A percentile compares a stretch with the other conserved stretches of the same genome.
phyloP scores from a whole-genome alignment of 2,329 filamentous ascomycete species.

The Monilinia aucupariae region DNA sequence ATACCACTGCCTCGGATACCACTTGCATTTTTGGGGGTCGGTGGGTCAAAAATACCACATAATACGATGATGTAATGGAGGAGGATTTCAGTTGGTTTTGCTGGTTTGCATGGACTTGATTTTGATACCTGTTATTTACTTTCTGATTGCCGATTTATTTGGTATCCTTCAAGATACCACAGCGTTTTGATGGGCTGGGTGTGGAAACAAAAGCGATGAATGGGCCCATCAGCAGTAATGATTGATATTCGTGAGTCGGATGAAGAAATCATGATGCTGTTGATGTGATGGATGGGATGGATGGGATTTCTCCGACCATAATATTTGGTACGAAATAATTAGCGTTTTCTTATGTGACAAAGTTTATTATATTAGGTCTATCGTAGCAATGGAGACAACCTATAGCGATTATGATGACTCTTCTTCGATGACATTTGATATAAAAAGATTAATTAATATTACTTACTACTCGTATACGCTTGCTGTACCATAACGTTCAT shows the following conservation, averaged over 20 bases:
- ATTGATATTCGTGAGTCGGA: background rate
- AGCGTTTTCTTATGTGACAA: background rate
- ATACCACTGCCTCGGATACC: slow-evolving; percentile 20
- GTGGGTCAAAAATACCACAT: background rate
- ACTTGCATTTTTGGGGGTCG: slow-evolving; percentile 13
- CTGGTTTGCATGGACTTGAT: background rate
- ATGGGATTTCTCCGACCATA: background rate
- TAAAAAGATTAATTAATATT: too few relatives aligned
- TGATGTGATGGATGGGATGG: slow-evolving; percentile 5
- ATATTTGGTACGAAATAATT: background rate
- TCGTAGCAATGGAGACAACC: background rate
- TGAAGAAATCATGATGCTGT: slow-evolving; percentile 7
- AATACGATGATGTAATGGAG: slow-evolving; percentile 2
- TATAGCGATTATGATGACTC: background rate
- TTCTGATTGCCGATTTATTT: slow-evolving; percentile 6
- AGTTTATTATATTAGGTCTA: background rate
- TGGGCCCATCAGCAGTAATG: background rate
- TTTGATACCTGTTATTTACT: slow-evolving; percentile 8
- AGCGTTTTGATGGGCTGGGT: background rate
- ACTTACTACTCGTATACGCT: too few relatives aligned
- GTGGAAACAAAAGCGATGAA: background rate
- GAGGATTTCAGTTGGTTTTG: slow-evolving; percentile 12
- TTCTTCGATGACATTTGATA: too few relatives aligned
- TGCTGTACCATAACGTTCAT: too few relatives aligned
- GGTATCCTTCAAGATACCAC: background rate